Percentiles rank a stretch among this genome's conserved stretches.
Conservation (phyloP, 2,329 filamentous ascomycete species). For the Pseudogymnoascus sp. region DNA sequence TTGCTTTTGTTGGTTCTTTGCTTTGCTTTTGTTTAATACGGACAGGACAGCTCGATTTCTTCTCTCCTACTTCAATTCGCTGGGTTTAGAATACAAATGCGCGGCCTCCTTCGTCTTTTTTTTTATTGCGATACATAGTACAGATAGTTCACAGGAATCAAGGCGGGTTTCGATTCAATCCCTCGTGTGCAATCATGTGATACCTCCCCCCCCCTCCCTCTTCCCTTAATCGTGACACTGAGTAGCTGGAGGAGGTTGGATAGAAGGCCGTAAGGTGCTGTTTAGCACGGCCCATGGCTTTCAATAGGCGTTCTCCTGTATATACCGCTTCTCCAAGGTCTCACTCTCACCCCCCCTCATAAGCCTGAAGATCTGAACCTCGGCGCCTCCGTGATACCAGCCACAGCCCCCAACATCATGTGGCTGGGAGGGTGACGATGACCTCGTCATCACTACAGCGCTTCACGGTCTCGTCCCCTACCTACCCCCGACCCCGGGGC, state of each 20-base stretch:
- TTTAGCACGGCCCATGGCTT: not conserved
- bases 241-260: not conserved
- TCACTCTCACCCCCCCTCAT: not conserved
- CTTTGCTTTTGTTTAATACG: not conserved
- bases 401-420: not conserved
- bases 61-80: not conserved
- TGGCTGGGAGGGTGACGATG: not conserved
- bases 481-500: not conserved
- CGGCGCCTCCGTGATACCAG: not conserved
- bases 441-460: not conserved
- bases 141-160: constrained; percentile 7
- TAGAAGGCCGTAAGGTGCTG: not conserved
- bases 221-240: not conserved
- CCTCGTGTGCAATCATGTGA: not conserved
- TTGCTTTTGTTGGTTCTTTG: not conserved
- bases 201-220: not conserved
- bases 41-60: not conserved
- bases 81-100: not conserved
- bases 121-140: constrained; percentile 2
- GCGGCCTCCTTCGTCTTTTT: not conserved
- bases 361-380: not conserved
- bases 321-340: not conserved
- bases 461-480: not conserved
- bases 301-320: not conserved
- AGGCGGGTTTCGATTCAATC: not conserved